phyloP scores from a whole-genome alignment of 176 grass and related monocot genomes.

The bread wheat (Triticum aestivum) region IWGSC_CS_RefSeq_v2.1 NC_057806.1:576838353-576838852 shows the following conservation, averaged over 20 bases:
- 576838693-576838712: slow-evolving; percentile 2
- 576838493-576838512: neutral
- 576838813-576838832: neutral
- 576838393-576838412: neutral
- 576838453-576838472: neutral
- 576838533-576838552: neutral
- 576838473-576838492: neutral
- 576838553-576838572: neutral
- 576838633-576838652: neutral
- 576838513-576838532: neutral
- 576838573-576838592: neutral
- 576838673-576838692: neutral
- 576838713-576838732: neutral
- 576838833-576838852: slow-evolving; percentile 33
- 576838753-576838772: neutral
- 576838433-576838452: neutral
- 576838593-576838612: slow-evolving; percentile 1
- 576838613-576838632: neutral
- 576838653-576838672: neutral
- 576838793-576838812: neutral
- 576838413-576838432: neutral
- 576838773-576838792: neutral
- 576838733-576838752: slow-evolving; percentile 16
- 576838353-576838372: neutral
- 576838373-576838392: neutral